A percentile compares a stretch with the other conserved stretches of the same genome.
Conservation (phyloP, 257 asterid species). For the Sherardia arvensis region DNA sequence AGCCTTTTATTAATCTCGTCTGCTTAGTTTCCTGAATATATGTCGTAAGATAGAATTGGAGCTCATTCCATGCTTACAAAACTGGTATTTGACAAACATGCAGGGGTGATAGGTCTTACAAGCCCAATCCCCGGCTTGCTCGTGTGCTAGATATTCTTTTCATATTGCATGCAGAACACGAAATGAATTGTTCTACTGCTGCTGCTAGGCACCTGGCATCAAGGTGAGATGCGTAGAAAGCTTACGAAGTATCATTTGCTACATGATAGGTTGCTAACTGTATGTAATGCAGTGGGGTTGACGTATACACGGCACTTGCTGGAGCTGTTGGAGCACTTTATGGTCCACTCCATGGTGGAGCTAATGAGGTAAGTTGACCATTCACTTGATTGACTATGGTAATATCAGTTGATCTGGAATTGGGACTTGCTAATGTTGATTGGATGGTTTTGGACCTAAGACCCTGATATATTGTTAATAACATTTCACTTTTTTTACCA, state of each 20-base stretch:
- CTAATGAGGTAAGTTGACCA: constrained; percentile 67
- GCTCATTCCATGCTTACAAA: background rate
- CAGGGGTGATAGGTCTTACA: constrained; percentile 93
- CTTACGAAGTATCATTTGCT: background rate
- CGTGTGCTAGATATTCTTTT: constrained; percentile 93
- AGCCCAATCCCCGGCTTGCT: constrained; percentile 95
- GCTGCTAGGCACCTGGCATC: constrained; percentile 99
- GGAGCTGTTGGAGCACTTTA: constrained; percentile 99
- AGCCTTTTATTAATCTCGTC: background rate
- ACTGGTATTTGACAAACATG: constrained; percentile 17
- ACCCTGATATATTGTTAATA: background rate
- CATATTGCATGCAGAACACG: constrained; percentile 95
- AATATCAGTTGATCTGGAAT: background rate
- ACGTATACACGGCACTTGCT: constrained; percentile 93
- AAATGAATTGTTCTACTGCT: constrained; percentile 98
- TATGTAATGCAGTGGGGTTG: constrained; percentile 77
- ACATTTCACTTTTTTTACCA: background rate
- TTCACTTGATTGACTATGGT: background rate
- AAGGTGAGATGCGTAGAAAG: constrained; percentile 40
- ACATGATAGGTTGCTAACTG: constrained; percentile 10
- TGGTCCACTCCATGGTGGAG: constrained; percentile 99
- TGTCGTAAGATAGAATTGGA: background rate
- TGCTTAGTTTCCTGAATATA: background rate
- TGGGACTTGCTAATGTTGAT: background rate
- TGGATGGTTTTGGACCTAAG: background rate